Evolutionary conservation across 148 eudicot genomes (phyloP).

Genomic region (Oxyria digyna): DNA sequence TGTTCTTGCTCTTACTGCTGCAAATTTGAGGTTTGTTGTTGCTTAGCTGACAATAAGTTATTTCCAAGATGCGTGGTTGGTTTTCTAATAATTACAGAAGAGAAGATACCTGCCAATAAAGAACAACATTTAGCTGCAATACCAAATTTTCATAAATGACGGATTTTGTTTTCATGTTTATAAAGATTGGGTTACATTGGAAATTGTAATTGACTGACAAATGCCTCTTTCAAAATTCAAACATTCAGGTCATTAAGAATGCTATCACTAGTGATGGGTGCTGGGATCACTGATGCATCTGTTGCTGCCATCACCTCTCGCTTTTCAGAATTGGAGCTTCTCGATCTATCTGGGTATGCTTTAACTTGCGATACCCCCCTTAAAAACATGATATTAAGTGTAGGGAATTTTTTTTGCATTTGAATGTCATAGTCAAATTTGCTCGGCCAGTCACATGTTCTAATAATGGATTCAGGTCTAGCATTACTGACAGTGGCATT

Average conservation of each 20-base stretch:
- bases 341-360: conserved; percentile 88
- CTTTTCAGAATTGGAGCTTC: conserved; percentile 71
- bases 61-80: too few relatives aligned
- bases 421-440: background rate
- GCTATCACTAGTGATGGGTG: conserved; percentile 74
- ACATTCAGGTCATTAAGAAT: conserved; percentile 59
- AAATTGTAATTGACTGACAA: background rate
- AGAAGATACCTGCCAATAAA: background rate
- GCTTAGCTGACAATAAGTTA: too few relatives aligned
- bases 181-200: background rate
- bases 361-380: too few relatives aligned
- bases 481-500: conserved; percentile 87
- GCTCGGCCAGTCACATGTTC: background rate
- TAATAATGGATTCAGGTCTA: conserved; percentile 42
- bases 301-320: conserved; percentile 82
- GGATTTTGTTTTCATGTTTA: background rate
- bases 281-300: conserved; percentile 87
- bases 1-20: conserved; percentile 76
- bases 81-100: too few relatives aligned
- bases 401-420: too few relatives aligned
- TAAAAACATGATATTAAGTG: too few relatives aligned
- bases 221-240: background rate
- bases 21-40: conserved; percentile 45
- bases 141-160: background rate
- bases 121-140: background rate